phyloP scores from a whole-genome alignment of 192 early-diverging fungal genomes.

The Mortierella antarctica region DNA sequence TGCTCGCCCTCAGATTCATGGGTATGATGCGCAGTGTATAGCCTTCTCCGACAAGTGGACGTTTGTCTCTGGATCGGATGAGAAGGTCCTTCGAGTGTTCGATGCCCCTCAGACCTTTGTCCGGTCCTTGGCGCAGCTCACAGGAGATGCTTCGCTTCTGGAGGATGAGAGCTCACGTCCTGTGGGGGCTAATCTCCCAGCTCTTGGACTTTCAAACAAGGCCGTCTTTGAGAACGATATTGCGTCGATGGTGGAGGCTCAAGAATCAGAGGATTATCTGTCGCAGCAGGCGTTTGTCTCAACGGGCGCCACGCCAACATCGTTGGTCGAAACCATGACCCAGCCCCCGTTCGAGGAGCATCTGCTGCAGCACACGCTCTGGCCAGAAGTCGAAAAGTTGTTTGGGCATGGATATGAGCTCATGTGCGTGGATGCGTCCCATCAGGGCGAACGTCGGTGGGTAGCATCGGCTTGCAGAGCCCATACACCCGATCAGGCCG shows the following conservation, averaged over 20 bases:
- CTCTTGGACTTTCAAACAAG: conserved; percentile 96
- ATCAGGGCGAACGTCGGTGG: conserved; percentile 66
- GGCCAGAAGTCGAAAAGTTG: conserved; percentile 96
- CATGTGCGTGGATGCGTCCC: conserved; percentile 78
- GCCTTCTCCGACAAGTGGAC: conserved; percentile 77
- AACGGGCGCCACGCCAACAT: conserved; percentile 59
- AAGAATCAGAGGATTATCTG: conserved; percentile 70
- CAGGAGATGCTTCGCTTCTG: conserved; percentile 45
- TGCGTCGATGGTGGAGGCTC: conserved; percentile 51
- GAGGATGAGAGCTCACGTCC: conserved; percentile 67
- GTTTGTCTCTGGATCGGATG: conserved; percentile 93
- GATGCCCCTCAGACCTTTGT: conserved; percentile 85
- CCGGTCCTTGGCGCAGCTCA: conserved; percentile 66
- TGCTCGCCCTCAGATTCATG: conserved; percentile 95
- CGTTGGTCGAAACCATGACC: conserved; percentile 52
- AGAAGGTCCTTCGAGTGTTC: conserved; percentile 94
- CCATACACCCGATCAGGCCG: conserved; percentile 75
- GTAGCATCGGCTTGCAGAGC: conserved; percentile 85
- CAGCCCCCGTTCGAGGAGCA: conserved; percentile 92
- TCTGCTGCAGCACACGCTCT: conserved; percentile 88
- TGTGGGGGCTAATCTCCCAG: conserved; percentile 85
- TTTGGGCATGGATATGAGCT: conserved; percentile 98
- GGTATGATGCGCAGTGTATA: conserved; percentile 91
- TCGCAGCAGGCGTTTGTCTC: conserved; percentile 68
- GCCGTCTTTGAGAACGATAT: conserved; percentile 77